Evolutionary conservation across 352 stramenopile genomes (phyloP).

Genomic region (Elongisporangium prolatum): DNA sequence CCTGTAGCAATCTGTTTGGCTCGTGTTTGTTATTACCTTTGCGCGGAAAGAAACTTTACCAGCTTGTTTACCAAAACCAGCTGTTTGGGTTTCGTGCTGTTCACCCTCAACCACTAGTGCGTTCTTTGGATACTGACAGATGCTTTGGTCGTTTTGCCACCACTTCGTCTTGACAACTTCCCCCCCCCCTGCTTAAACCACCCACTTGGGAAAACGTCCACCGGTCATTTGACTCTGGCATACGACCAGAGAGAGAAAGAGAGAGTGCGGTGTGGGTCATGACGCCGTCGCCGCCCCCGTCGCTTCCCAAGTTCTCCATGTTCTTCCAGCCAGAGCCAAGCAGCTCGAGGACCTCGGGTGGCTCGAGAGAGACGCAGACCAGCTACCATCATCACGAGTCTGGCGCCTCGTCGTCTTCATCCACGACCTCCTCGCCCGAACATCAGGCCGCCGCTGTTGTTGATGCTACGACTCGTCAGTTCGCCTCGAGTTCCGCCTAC

Average conservation of each 20-base stretch:
- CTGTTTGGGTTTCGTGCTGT: background rate
- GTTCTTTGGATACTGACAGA: background rate
- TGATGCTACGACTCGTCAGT: background rate
- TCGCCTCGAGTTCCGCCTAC: background rate
- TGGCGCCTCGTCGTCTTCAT: background rate
- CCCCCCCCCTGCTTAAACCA: background rate
- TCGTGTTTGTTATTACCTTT: background rate
- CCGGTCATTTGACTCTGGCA: background rate
- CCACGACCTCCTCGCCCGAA: background rate
- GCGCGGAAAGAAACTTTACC: background rate
- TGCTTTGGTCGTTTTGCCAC: background rate
- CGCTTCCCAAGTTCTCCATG: slow-evolving; percentile 21
- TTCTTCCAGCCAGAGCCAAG: slow-evolving; percentile 17
- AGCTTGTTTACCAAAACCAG: background rate
- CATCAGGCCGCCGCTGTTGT: background rate
- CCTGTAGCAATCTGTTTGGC: background rate
- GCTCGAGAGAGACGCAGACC: slow-evolving; percentile 2
- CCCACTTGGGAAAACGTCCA: background rate
- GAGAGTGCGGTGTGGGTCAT: background rate
- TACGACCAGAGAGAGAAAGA: no score
- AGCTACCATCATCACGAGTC: slow-evolving; percentile 3
- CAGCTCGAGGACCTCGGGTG: background rate
- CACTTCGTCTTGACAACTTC: background rate
- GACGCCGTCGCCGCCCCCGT: background rate
- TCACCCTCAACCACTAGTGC: background rate